phyloP scores from a whole-genome alignment of 352 stramenopile genomes.

The Phytopythium delawarense region DNA sequence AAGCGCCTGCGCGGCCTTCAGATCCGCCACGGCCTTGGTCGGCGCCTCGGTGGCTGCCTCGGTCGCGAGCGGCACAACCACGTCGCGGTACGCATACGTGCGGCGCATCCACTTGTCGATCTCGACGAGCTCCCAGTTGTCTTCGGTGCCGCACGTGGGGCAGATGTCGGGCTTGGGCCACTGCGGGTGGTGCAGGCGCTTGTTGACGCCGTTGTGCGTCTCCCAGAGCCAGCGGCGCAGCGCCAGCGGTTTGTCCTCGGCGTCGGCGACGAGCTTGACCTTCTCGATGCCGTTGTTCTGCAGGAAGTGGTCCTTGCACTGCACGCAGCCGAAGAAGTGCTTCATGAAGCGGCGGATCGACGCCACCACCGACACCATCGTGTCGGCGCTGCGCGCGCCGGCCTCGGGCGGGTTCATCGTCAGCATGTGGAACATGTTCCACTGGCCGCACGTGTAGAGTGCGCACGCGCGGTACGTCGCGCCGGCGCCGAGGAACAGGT shows the following conservation, averaged over 20 bases:
- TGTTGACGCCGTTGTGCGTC: constrained; percentile 85
- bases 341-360: constrained; percentile 82
- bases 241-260: constrained; percentile 59
- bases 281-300: constrained; percentile 65
- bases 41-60: constrained; percentile 15
- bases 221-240: constrained; percentile 81
- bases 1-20: constrained; percentile 14
- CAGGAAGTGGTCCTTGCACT: constrained; percentile 79
- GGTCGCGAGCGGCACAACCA: constrained; percentile 31
- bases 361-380: constrained; percentile 64
- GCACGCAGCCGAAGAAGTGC: constrained; percentile 80
- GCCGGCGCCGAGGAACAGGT: constrained; percentile 64
- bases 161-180: constrained; percentile 76
- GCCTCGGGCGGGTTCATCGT: constrained; percentile 61
- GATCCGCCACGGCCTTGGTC: constrained; percentile 1
- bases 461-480: constrained; percentile 65
- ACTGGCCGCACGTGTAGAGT: constrained; percentile 80
- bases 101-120: constrained; percentile 73
- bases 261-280: constrained; percentile 58
- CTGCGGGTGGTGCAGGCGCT: constrained; percentile 61
- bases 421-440: constrained; percentile 88
- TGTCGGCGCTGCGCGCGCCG: constrained; percentile 30
- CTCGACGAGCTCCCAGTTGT: constrained; percentile 56
- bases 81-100: constrained; percentile 61
- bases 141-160: constrained; percentile 59